Evolutionary conservation across 257 asterid species (phyloP), one percentile per base, ranked within the genome.

Genomic region (Jacaranda copaia): DNA sequence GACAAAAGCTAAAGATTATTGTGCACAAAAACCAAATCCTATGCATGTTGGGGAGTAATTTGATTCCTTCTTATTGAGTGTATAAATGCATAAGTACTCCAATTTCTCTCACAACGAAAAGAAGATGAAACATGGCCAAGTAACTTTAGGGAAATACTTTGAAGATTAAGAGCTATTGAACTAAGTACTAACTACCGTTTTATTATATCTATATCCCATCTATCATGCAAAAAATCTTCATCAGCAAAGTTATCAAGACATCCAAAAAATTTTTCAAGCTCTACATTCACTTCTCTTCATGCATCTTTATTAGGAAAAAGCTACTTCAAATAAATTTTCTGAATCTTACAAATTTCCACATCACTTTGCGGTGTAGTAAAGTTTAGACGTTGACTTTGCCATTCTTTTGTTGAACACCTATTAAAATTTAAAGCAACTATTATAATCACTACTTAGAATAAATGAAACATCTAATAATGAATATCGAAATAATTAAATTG

Each of bases 321-420:
- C 1, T 8, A 10, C 19, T 38, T 38, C 49, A 38, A 39, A 38
- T 45, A 32, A 3, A 35, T 32, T 35, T 32, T 25, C 9, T 45
- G 8, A 45, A 61, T 61, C 18, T 61, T 63, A 36, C 49, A 63
- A 14, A 63, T 11, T 39, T 63, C 49, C 1, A 13, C 10, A 38
- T 63, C 69, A 63, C 25, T 39, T 36, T 15, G 46, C 2, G 69
- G 69, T 63, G 69, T 49, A 36, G 49, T 36, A 14, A 63, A 49
- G 4, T 63, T 1, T 14, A 42, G 49, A 63, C 13, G 25, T 61
- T 61, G 10, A 5, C 5, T 39, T 39, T 63, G 19, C 49, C 69
- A 38, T n/a, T 63, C 49, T n/a, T 63, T 63, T 38, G 69, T 63
- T 6, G 49, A 5, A 8, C 69, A 63, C 49, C 69, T 63, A 38